Base-by-base conservation (phyloP, 2,329 filamentous ascomycete species). In the Myriosclerotinia duriaeana region DNA sequence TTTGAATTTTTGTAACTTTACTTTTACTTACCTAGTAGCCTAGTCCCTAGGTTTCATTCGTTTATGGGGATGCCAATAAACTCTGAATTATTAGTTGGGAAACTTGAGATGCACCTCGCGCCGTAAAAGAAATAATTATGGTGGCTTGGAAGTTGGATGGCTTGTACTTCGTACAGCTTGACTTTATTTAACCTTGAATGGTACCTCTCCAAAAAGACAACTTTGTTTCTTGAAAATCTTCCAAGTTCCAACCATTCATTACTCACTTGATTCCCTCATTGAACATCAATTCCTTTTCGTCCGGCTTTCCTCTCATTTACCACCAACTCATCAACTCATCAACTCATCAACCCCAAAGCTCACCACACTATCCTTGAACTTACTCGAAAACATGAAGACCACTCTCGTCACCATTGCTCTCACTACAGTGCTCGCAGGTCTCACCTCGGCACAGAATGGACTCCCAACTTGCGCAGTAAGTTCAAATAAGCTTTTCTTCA, bases 381-480 rank as follows among this genome's bases (percentile, higher is more conserved):
- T 36, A 22, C 17, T 26, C 52, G 50, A 5, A 64, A 68, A 54
- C 36, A 71, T 71, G 71, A 69, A 68, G 42, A 36, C 64, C 46
- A 68, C 59, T 20, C 56, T 48, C 53, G 52, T 68, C 58, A 44
- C 17, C 59, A 53, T 82, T 67, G 72, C 83, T 72, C 76, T 84
- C 70, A 75, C 81, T 69, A 77, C 86, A 72, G 81, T 84, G 71
- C 77, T 86, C 58, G 80, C 84, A 72, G 81, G 81, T 78, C 78
- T 87, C 67, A 81, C 83, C 69, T 77, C 79, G 69, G 83, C 83
- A 50, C 84, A 85, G 74, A 71, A 73, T 40, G 74, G 72, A 50
- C 80, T 85, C 59, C 87, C 84, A 20, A 67, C 69, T 12, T 89
- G 83, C 72, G 85, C 85, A 70, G 85, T 88, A 80, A 74, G 84